Evolutionary conservation across 306 rosid genomes (phyloP).

Genomic region (Canavalia gladiata): DNA sequence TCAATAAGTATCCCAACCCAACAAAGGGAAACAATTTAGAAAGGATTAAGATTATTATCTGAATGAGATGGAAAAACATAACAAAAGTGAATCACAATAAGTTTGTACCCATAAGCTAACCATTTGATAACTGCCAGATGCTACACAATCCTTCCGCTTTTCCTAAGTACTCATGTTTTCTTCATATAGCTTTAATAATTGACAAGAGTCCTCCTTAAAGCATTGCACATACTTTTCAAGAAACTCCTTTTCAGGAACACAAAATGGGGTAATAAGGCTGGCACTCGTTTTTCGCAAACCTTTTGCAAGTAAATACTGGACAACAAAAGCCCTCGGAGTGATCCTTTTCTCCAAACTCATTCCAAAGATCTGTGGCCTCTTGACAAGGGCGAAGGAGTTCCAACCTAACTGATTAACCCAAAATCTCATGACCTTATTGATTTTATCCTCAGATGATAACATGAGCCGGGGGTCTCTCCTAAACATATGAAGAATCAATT

Average conservation of each 20-base stretch:
- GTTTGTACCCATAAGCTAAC: not conserved
- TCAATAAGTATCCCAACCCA: not conserved
- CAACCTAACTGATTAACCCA: conserved; percentile 57
- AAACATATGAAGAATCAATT: conserved; percentile 47
- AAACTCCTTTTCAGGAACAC: conserved; percentile 38
- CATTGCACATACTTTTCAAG: conserved; percentile 35
- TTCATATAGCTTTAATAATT: conserved; percentile 47
- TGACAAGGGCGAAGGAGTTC: conserved; percentile 42
- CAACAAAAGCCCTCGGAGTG: conserved; percentile 57
- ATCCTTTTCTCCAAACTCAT: conserved; percentile 46
- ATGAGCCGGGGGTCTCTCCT: conserved; percentile 50
- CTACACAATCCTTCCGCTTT: not conserved
- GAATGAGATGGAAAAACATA: not conserved
- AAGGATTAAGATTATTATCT: not conserved
- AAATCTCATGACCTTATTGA: conserved; percentile 53
- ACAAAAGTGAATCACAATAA: not conserved
- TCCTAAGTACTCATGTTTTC: not conserved
- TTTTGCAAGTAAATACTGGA: conserved; percentile 48
- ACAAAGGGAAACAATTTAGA: not conserved
- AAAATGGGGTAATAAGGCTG: conserved; percentile 40
- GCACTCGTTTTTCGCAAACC: conserved; percentile 50
- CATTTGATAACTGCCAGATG: not conserved
- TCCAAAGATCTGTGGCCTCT: not conserved
- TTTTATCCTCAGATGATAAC: conserved; percentile 53
- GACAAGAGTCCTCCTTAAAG: conserved; percentile 32